Base-by-base conservation (phyloP, 345 rosid species). In the Ceriops decandra region DNA sequence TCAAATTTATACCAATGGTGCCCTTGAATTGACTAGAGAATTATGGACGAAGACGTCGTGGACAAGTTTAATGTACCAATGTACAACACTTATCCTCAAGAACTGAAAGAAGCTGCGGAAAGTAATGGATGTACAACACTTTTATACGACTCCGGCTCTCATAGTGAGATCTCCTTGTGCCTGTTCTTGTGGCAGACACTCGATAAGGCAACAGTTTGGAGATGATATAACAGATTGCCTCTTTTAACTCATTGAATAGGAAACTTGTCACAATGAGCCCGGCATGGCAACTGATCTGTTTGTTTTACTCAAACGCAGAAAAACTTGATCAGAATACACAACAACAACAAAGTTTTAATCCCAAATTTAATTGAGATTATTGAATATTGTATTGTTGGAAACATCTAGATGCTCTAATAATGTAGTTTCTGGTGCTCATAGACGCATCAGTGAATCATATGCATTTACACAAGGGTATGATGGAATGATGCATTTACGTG, bases 21-120 rank as follows among this genome's bases (percentile, higher is more conserved):
- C 15, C 15, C 3, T 38, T 21, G 20, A 24, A 8, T 10, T 21
- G 26, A 20, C 20, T 54, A 61, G 73, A 60, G 60, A 24, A 30
- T 60, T 7, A 35, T 52, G 33, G 53, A 33, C n/a, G 26, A 69
- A 49, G 73, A 32, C 21, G 36, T 49, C 15, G 32, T 49, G 47
- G 66, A 69, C 58, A n/a, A 46, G 9, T 61, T 69, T 31, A 61
- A 61, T 31, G 33, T 69, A 32, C 67, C 73, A 9, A 22, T 69
- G 17, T 69, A 61, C 38, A 31, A 16, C 22, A 7, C 66, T 5
- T 62, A 35, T n/a, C 60, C 73, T 7, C 11, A 16, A 16, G 73
- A 69, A 52, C 0, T 69, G 22, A 32, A 61, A 53, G 46, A 11
- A 7, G 36, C 24, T 1, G 20, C 61, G 9, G 60, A 62, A 33